phyloP scores from a whole-genome alignment of 345 rosid species.

The Raphanus raphanistrum region DNA sequence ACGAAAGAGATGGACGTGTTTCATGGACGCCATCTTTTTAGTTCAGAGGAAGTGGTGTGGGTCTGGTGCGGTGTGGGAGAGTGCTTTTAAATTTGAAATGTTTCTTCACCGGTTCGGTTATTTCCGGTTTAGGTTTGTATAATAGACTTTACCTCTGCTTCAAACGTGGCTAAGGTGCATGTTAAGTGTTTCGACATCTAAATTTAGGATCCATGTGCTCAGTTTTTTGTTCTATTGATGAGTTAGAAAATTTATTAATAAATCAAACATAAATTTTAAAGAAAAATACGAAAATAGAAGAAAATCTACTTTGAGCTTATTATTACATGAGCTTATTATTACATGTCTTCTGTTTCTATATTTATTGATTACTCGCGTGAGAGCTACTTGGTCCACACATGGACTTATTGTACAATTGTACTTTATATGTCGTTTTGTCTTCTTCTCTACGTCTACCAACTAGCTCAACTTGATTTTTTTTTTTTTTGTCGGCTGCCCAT shows the following conservation, averaged over 20 bases:
- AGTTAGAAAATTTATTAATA: background rate
- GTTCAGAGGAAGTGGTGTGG: slow-evolving; percentile 7
- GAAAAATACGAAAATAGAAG: background rate
- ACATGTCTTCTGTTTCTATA: background rate
- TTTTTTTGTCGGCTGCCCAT: too few relatives aligned
- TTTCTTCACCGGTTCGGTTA: background rate
- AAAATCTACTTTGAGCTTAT: background rate
- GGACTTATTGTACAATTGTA: background rate
- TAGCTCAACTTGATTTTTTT: background rate
- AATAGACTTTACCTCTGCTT: background rate
- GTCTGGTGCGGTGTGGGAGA: background rate
- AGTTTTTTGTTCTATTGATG: background rate
- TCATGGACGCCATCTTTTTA: slow-evolving; percentile 36
- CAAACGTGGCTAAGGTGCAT: slow-evolving; percentile 35
- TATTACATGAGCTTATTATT: background rate
- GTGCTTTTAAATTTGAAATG: slow-evolving; percentile 12
- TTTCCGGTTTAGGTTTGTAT: background rate
- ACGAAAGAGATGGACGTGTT: slow-evolving; percentile 30
- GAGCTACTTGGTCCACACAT: slow-evolving; percentile 8
- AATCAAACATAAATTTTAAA: background rate
- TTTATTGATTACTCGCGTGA: slow-evolving; percentile 6
- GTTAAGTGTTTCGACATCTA: slow-evolving; percentile 26
- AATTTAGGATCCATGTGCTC: slow-evolving; percentile 3
- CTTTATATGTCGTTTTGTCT: background rate
- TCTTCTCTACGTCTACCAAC: slow-evolving; percentile 6